Base-by-base conservation (phyloP, 1,284 basidiomycete species). In the Trichosporon faecale region DNA sequence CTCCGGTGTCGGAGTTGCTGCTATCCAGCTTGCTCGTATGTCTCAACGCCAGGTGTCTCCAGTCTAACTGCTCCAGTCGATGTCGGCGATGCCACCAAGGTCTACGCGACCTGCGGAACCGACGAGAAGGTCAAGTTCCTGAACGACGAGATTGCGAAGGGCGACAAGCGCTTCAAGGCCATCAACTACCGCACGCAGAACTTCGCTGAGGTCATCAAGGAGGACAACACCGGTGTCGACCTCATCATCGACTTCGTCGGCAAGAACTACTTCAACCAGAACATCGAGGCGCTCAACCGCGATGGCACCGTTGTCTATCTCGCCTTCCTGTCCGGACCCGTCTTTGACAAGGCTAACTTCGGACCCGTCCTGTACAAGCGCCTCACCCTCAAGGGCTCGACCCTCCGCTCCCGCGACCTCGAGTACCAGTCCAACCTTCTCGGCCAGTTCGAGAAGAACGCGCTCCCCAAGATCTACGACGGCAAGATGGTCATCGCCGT, bases 1-100 rank as follows among this genome's bases (percentile, higher is more conserved):
- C 2, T 93, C 91, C 9, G 93, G 95, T 65, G 95, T 98, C 2
- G 95, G 95, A 2, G 83, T 96, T 16, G 91, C 95, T 2, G 93
- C 94, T 2, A 94, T 93, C 69, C 95, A 98, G 84, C 85, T 98
- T 23, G 93, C 94, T 14, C 88, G 91, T 69, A 79, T 88, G 67
- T 89, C 87, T 71, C 89, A 88, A 57, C 21, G 31, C 11, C 33
- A 31, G 25, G 1, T 4, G n/a, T 3, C 3, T 49, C 52, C 16
- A 23, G 8, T 1, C 35, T 65, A 25, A 63, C 35, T 29, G 16
- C 4, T 11, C 5, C 55, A 80, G 78, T 81, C 23, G 70, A 76
- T 44, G 76, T 79, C 33, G 75, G 77, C 18, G 76, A 77, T 29
- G 82, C 82, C 67, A 86, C 85, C 73, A 88, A 89, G 46, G 89